A percentile compares a stretch with the other conserved stretches of the same genome.
Evolutionary conservation across 1,284 basidiomycete species (phyloP).

Genomic region (Trametes sp.): DNA sequence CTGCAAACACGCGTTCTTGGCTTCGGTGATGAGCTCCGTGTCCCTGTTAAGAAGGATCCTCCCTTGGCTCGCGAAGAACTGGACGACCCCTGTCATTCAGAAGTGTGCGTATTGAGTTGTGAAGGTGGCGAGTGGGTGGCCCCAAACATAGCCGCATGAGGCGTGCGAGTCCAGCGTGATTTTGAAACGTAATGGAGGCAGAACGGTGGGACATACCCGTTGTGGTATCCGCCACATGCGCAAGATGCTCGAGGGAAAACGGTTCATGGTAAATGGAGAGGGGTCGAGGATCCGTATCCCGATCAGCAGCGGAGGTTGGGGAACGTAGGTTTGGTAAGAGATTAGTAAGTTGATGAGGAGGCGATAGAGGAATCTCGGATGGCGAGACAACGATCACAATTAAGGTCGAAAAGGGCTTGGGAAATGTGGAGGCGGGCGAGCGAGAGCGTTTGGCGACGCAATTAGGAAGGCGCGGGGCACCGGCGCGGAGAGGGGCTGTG

Average conservation of each 20-base stretch:
- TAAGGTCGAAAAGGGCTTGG: conserved; percentile 27
- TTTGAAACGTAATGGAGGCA: conserved; percentile 26
- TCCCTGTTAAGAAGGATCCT: conserved; percentile 8
- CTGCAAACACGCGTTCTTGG: conserved; percentile 17
- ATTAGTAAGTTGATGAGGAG: conserved; percentile 26
- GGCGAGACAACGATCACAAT: conserved; percentile 32
- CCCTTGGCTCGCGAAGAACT: conserved; percentile 16
- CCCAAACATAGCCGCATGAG: conserved; percentile 9
- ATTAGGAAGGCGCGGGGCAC: conserved; percentile 20
- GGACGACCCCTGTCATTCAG: conserved; percentile 8
- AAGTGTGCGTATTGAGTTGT: conserved; percentile 8
- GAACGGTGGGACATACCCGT: conserved; percentile 5
- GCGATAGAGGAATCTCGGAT: conserved; percentile 21
- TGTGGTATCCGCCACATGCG: background rate
- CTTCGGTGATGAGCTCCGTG: conserved; percentile 25
- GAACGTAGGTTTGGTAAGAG: conserved; percentile 27
- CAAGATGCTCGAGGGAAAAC: conserved; percentile 4
- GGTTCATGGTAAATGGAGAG: conserved; percentile 15
- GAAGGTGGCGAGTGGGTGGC: conserved; percentile 1
- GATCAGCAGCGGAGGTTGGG: conserved; percentile 29
- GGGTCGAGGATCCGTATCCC: conserved; percentile 17
- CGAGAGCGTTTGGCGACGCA: conserved; percentile 13
- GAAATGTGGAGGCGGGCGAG: conserved; percentile 6
- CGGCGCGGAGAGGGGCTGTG: conserved; percentile 28
- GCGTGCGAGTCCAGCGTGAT: conserved; percentile 22